Conservation (phyloP, 108 stramenopile species). For the Nitzschia sp. region DNA sequence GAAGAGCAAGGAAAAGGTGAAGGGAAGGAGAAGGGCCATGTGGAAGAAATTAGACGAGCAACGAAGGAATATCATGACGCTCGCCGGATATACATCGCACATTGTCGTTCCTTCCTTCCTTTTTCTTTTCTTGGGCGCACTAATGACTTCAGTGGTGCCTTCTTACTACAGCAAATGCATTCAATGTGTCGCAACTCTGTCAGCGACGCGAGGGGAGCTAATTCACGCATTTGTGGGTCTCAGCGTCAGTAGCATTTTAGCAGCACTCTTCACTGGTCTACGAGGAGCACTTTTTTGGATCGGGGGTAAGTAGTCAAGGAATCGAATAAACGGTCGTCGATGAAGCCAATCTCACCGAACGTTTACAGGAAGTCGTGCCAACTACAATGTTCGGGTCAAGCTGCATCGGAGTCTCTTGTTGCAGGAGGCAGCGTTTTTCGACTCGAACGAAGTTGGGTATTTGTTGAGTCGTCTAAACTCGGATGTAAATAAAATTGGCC, state of each 20-base stretch:
- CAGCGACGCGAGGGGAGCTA: slow-evolving; percentile 33
- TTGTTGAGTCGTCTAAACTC: slow-evolving; percentile 82
- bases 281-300: slow-evolving; percentile 87
- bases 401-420: slow-evolving; percentile 82
- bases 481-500: slow-evolving; percentile 89
- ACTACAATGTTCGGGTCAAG: slow-evolving; percentile 87
- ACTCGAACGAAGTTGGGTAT: slow-evolving; percentile 77
- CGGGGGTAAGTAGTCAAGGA: slow-evolving; percentile 67
- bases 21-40: slow-evolving; percentile 12
- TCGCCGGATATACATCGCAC: slow-evolving; percentile 75
- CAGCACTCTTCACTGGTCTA: slow-evolving; percentile 78
- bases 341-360: slow-evolving; percentile 2
- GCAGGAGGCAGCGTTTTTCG: slow-evolving; percentile 91
- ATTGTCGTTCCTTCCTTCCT: slow-evolving; percentile 71
- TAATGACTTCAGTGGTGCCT: slow-evolving; percentile 76
- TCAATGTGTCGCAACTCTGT: slow-evolving; percentile 67
- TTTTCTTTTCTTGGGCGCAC: slow-evolving; percentile 72
- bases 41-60: slow-evolving; percentile 66
- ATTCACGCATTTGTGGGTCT: slow-evolving; percentile 64
- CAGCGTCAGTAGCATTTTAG: slow-evolving; percentile 55
- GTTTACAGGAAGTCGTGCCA: slow-evolving; percentile 79
- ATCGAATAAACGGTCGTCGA: not conserved
- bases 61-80: slow-evolving; percentile 65
- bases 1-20: not conserved
- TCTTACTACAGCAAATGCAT: slow-evolving; percentile 75